phyloP scores from a whole-genome alignment of 768 basidiomycete genomes.

The Pleurotus salmoneostramineus region DNA sequence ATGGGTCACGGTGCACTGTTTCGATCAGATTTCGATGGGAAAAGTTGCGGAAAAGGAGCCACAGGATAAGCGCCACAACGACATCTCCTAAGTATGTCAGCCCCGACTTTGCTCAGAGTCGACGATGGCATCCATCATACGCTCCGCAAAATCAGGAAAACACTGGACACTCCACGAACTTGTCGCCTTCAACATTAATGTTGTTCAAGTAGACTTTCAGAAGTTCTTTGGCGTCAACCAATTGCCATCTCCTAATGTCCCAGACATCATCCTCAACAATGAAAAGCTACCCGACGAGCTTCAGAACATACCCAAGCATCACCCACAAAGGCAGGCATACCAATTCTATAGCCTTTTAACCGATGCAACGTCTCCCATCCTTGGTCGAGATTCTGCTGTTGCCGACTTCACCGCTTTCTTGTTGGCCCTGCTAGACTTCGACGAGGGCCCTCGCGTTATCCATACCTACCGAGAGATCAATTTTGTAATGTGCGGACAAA shows the following conservation, averaged over 20 bases:
- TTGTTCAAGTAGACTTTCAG: conserved; percentile 15
- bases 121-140: conserved; percentile 8
- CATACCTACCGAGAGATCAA: conserved; percentile 19
- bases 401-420: conserved; percentile 25
- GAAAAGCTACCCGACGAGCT: background rate
- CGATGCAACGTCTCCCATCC: conserved; percentile 16
- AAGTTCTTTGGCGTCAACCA: conserved; percentile 20
- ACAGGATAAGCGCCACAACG: too few species aligned
- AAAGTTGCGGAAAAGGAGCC: too few species aligned
- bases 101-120: too few species aligned
- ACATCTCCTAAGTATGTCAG: too few species aligned
- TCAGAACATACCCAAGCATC: background rate
- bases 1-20: too few species aligned
- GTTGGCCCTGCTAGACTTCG: conserved; percentile 16
- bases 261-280: background rate
- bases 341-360: conserved; percentile 19
- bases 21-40: too few species aligned
- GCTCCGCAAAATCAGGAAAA: conserved; percentile 9
- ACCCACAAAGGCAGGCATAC: background rate
- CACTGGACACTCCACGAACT: conserved; percentile 18
- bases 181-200: conserved; percentile 17
- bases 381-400: conserved; percentile 20
- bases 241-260: conserved; percentile 16
- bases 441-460: conserved; percentile 2
- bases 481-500: conserved; percentile 24